Conservation (phyloP, 768 basidiomycete genomes). For the Asterophora parasitica region DNA sequence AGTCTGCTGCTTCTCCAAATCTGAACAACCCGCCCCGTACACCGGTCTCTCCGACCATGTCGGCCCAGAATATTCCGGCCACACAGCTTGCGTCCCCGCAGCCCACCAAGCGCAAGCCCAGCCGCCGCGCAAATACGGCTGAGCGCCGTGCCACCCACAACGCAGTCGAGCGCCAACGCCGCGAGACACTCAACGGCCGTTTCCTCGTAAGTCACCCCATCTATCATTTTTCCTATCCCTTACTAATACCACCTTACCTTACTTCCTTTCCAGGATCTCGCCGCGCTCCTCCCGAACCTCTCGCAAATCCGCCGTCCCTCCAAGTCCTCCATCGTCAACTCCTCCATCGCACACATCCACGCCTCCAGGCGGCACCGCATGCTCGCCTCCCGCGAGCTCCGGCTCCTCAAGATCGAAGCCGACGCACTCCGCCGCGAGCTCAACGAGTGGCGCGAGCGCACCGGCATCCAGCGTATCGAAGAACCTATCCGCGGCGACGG, state of each 20-base stretch:
- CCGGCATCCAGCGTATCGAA: conserved; percentile 64
- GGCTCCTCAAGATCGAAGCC: conserved; percentile 71
- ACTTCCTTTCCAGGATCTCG: conserved; percentile 64
- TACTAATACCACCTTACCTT: conserved; percentile 6
- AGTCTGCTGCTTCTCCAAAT: conserved; percentile 28
- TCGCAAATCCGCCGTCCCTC: conserved; percentile 89
- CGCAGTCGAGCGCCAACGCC: conserved; percentile 89
- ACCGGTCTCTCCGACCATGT: conserved; percentile 35
- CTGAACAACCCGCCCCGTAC: conserved; percentile 41
- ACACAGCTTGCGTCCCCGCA: conserved; percentile 13
- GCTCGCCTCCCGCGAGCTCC: conserved; percentile 78
- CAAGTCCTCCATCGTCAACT: conserved; percentile 96
- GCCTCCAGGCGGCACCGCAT: conserved; percentile 54
- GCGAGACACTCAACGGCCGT: conserved; percentile 89
- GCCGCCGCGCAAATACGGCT: conserved; percentile 89
- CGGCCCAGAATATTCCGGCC: conserved; percentile 13
- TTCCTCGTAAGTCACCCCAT: conserved; percentile 63
- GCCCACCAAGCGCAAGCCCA: conserved; percentile 68
- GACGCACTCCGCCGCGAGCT: conserved; percentile 87
- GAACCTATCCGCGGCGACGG: conserved; percentile 70
- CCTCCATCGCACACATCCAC: conserved; percentile 85
- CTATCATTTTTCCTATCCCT: no score
- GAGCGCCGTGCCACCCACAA: conserved; percentile 97
- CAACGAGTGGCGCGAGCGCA: conserved; percentile 88
- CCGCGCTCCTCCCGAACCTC: conserved; percentile 85